Evolutionary conservation across 2,329 filamentous ascomycete genomes (phyloP).

Genomic region (Myriosclerotinia curreyana): DNA sequence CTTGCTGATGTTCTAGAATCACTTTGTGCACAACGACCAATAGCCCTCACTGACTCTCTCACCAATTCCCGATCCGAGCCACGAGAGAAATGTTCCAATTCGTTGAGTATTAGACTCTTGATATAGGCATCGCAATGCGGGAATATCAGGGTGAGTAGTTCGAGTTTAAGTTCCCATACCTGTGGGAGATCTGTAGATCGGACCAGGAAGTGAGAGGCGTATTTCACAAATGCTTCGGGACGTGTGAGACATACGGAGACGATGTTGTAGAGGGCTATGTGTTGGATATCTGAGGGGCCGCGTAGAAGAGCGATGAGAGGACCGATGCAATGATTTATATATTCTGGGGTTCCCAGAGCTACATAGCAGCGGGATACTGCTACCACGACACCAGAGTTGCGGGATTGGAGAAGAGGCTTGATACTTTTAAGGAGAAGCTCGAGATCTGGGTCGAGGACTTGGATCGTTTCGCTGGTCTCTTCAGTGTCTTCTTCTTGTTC

Average conservation of each 20-base stretch:
- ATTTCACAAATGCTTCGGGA: constrained; percentile 79
- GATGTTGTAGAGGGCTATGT: constrained; percentile 89
- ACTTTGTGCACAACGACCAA: constrained; percentile 86
- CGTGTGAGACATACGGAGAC: constrained; percentile 81
- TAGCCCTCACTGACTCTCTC: constrained; percentile 84
- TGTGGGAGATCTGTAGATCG: constrained; percentile 73
- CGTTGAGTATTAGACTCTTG: constrained; percentile 84
- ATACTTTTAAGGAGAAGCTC: constrained; percentile 76
- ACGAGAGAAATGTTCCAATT: constrained; percentile 89
- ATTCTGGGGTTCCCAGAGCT: constrained; percentile 75
- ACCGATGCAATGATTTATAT: constrained; percentile 72
- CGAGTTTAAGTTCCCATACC: constrained; percentile 89
- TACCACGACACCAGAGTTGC: constrained; percentile 89
- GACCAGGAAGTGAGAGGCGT: constrained; percentile 86
- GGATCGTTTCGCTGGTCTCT: constrained; percentile 49
- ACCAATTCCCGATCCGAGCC: constrained; percentile 74
- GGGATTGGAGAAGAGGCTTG: constrained; percentile 81
- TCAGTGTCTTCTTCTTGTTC: constrained; percentile 41
- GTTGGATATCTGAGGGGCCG: constrained; percentile 80
- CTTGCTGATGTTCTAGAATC: constrained; percentile 68
- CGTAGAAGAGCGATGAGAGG: constrained; percentile 83
- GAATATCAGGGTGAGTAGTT: constrained; percentile 87
- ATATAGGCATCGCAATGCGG: constrained; percentile 71
- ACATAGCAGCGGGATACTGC: constrained; percentile 82
- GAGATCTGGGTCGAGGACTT: constrained; percentile 74